Conservation (phyloP, 2,329 filamentous ascomycete genomes). For the Plenodomus lindquistii region DNA sequence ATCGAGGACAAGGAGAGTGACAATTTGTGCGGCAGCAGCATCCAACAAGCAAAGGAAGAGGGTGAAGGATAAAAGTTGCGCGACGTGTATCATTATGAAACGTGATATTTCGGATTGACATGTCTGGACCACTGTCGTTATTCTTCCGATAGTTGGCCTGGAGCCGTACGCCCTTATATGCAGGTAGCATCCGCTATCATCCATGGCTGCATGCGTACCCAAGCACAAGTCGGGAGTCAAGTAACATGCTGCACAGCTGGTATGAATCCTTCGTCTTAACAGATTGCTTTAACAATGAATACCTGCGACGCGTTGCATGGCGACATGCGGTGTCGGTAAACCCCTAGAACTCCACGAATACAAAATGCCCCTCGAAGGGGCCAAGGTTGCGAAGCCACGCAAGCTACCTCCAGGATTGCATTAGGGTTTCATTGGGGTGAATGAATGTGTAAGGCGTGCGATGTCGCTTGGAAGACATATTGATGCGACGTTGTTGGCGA, state of each 20-base stretch:
- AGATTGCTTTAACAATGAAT: neutral
- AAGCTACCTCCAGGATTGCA: too few relatives aligned
- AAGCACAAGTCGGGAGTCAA: neutral
- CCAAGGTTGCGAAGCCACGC: too few relatives aligned
- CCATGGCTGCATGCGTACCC: neutral
- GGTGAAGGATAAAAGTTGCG: neutral
- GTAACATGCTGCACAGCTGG: neutral
- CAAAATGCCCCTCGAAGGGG: neutral
- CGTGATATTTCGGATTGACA: too few relatives aligned
- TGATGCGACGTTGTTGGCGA: too few relatives aligned
- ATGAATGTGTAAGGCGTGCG: neutral
- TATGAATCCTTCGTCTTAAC: neutral
- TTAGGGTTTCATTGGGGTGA: too few relatives aligned
- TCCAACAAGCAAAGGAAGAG: neutral
- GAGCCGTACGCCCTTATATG: neutral
- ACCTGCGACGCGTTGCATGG: neutral
- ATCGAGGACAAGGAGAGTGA: slow-evolving; percentile 13
- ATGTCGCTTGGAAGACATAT: neutral
- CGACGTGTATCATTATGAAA: too few relatives aligned
- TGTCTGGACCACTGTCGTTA: neutral
- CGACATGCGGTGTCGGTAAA: neutral
- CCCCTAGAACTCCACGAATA: neutral
- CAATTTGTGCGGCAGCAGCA: slow-evolving; percentile 1
- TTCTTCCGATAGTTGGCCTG: neutral
- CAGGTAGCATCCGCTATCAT: neutral